A percentile compares a stretch with the other conserved stretches of the same genome.
Evolutionary conservation across 2,329 filamentous ascomycete genomes (phyloP).

Genomic region (Alternaria novae-zelandiae): DNA sequence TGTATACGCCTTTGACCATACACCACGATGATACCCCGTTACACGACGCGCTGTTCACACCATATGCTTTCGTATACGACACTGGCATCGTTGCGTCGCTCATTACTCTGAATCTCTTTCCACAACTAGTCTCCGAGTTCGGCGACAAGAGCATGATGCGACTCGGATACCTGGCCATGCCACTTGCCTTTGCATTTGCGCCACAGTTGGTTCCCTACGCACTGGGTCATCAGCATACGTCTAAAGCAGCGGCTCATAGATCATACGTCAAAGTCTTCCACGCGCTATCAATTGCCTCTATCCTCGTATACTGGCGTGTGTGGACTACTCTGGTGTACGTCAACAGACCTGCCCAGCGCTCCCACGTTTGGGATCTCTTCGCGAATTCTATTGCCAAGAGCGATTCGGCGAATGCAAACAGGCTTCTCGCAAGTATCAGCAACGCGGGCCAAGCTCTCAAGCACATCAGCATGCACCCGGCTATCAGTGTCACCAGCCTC

Average conservation of each 20-base stretch:
- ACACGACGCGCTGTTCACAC: slow-evolving; percentile 44
- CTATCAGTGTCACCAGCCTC: slow-evolving; percentile 62
- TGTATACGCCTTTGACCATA: slow-evolving; percentile 62
- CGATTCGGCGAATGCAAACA: slow-evolving; percentile 44
- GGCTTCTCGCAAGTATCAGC: slow-evolving; percentile 34
- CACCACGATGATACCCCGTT: slow-evolving; percentile 36
- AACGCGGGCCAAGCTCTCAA: slow-evolving; percentile 51
- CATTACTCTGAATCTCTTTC: slow-evolving; percentile 52
- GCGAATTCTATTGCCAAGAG: slow-evolving; percentile 54
- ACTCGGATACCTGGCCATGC: slow-evolving; percentile 36
- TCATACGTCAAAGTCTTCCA: slow-evolving; percentile 58
- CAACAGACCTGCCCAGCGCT: slow-evolving; percentile 57
- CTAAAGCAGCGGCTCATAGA: slow-evolving; percentile 49
- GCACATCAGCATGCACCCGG: slow-evolving; percentile 63
- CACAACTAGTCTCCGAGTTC: slow-evolving; percentile 29
- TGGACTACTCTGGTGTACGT: slow-evolving; percentile 54
- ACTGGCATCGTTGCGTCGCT: slow-evolving; percentile 56
- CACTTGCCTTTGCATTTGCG: slow-evolving; percentile 46
- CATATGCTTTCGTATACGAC: slow-evolving; percentile 42
- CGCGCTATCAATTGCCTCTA: slow-evolving; percentile 53
- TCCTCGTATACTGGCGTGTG: slow-evolving; percentile 55
- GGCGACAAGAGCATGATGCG: slow-evolving; percentile 32
- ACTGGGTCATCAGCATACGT: slow-evolving; percentile 57
- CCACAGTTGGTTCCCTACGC: slow-evolving; percentile 53
- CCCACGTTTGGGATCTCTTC: slow-evolving; percentile 44